These are phyloP conservation scores for Cutaneotrichosporon mucoides DNA, from an alignment of 1,284 basidiomycete species.

Conservation along the genomic window DNA sequence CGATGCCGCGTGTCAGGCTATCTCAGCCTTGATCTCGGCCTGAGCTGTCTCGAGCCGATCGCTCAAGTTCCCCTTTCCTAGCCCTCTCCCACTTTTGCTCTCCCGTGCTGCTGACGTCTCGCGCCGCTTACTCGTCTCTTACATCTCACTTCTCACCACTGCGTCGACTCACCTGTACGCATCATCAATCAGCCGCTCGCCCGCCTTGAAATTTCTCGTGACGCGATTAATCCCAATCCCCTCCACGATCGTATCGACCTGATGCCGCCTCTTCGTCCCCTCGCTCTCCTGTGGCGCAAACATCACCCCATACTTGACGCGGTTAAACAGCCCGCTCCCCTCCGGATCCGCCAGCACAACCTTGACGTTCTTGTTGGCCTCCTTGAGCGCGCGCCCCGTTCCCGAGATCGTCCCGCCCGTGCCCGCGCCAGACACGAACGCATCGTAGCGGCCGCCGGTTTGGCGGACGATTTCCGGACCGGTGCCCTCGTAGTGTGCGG, in stretches of 20 bases:
- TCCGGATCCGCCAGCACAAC: slow-evolving; percentile 86
- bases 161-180: slow-evolving; percentile 75
- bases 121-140: too few species aligned
- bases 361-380: slow-evolving; percentile 52
- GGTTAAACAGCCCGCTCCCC: slow-evolving; percentile 89
- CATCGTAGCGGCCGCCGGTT: slow-evolving; percentile 73
- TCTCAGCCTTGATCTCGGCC: too few species aligned
- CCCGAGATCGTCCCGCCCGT: slow-evolving; percentile 95
- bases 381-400: slow-evolving; percentile 69
- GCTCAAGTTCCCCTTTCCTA: too few species aligned
- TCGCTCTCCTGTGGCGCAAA: slow-evolving; percentile 87
- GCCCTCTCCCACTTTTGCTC: too few species aligned
- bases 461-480: slow-evolving; percentile 96
- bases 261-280: slow-evolving; percentile 75
- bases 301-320: slow-evolving; percentile 91
- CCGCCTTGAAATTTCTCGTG: slow-evolving; percentile 80
- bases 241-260: slow-evolving; percentile 75
- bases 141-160: too few species aligned
- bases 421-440: slow-evolving; percentile 92
- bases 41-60: too few species aligned
- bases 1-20: too few species aligned
- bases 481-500: slow-evolving; percentile 83
- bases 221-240: slow-evolving; percentile 61
- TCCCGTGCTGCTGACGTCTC: too few species aligned
- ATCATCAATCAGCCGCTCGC: slow-evolving; percentile 74